These are phyloP conservation scores for Rhizophagus prolifer DNA, from an alignment of 192 early-diverging fungal species.

Conservation along the genomic window DNA sequence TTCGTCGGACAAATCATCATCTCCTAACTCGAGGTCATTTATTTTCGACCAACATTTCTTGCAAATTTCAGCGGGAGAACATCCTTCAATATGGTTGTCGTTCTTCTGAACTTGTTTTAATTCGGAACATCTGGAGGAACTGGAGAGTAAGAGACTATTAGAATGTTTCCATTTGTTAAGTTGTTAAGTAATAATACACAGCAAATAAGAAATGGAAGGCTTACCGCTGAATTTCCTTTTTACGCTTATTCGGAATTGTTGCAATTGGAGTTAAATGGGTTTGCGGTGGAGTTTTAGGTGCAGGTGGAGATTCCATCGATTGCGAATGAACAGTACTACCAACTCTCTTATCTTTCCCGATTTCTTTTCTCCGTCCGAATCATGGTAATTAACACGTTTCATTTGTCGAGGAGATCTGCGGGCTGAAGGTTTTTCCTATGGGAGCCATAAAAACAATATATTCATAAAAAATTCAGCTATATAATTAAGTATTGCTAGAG, in stretches of 20 bases:
- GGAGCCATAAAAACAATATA: too few species aligned
- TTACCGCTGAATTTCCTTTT: constrained; percentile 21
- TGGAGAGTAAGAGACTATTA: constrained; percentile 20
- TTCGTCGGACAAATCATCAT: neutral
- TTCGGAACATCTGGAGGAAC: constrained; percentile 18
- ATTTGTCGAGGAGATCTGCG: too few species aligned
- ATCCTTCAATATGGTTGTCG: too few species aligned
- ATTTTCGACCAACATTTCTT: too few species aligned
- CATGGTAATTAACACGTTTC: neutral
- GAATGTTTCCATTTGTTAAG: neutral
- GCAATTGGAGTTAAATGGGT: neutral
- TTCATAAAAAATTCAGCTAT: too few species aligned
- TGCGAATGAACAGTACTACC: constrained; percentile 22
- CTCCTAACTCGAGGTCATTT: neutral
- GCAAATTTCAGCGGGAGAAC: too few species aligned
- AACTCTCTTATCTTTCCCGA: constrained; percentile 18
- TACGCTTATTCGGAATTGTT: constrained; percentile 14
- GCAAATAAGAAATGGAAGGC: neutral
- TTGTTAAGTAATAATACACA: neutral
- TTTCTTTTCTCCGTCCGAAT: neutral
- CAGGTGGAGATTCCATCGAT: constrained; percentile 19
- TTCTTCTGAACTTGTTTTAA: too few species aligned
- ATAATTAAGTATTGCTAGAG: too few species aligned
- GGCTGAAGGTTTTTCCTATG: neutral
- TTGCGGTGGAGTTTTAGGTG: constrained; percentile 17